These are phyloP conservation scores for Acephala macrosclerotiorum DNA, from an alignment of 2,329 filamentous ascomycete species.

Conservation along the genomic window DNA sequence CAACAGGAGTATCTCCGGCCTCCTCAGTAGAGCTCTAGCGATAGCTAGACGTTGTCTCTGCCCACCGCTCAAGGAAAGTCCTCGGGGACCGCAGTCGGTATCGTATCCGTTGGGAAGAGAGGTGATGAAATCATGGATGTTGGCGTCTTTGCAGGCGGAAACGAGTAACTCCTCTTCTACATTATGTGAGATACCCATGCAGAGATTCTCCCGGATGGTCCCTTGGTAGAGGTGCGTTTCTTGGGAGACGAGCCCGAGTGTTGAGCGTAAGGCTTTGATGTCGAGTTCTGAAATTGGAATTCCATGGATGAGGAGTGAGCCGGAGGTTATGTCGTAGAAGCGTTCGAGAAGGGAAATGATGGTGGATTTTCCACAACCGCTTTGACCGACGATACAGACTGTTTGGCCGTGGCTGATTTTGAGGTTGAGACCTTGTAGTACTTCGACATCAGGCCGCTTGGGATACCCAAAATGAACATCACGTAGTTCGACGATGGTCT, in stretches of 20 bases:
- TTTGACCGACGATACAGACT: slow-evolving; percentile 52
- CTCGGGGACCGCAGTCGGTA: slow-evolving; percentile 85
- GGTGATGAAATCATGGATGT: slow-evolving; percentile 57
- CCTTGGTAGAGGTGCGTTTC: slow-evolving; percentile 74
- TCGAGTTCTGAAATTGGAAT: slow-evolving; percentile 64
- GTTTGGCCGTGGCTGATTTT: slow-evolving; percentile 75
- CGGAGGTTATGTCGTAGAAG: slow-evolving; percentile 69
- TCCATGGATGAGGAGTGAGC: slow-evolving; percentile 19
- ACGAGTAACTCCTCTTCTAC: slow-evolving; percentile 45
- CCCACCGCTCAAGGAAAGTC: slow-evolving; percentile 78
- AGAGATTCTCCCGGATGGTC: slow-evolving; percentile 71
- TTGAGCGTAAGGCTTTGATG: slow-evolving; percentile 65
- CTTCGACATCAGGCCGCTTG: slow-evolving; percentile 7
- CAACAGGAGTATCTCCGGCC: slow-evolving; percentile 83
- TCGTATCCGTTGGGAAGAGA: slow-evolving; percentile 69
- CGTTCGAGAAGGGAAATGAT: slow-evolving; percentile 82
- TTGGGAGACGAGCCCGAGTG: slow-evolving; percentile 74
- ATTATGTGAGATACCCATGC: slow-evolving; percentile 37
- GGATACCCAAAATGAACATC: slow-evolving; percentile 20
- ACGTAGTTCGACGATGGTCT: neutral
- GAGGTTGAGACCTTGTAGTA: slow-evolving; percentile 12
- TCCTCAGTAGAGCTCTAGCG: slow-evolving; percentile 83
- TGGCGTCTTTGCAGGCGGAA: slow-evolving; percentile 51
- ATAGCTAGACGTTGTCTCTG: slow-evolving; percentile 93
- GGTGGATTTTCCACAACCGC: slow-evolving; percentile 75